A percentile compares a stretch with the other conserved stretches of the same genome.
phyloP scores from a whole-genome alignment of 2,329 filamentous ascomycete genomes.

The Triangularia verruculosa region DNA sequence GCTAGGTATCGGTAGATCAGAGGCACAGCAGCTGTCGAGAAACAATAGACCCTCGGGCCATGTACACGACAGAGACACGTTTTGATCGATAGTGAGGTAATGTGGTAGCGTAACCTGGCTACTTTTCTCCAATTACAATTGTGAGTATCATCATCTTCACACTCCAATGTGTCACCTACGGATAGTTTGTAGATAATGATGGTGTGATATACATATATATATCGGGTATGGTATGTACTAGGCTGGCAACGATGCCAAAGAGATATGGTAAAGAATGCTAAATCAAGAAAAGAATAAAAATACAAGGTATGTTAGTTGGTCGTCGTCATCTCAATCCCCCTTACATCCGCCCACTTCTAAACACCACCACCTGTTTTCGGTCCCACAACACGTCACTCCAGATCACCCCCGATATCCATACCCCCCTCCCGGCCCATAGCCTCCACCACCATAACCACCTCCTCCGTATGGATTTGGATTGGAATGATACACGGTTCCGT shows the following conservation, averaged over 20 bases:
- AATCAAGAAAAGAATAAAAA: neutral
- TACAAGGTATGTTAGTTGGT: neutral
- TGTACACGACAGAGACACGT: neutral
- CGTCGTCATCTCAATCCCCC: neutral
- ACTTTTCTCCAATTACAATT: neutral
- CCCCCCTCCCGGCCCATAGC: neutral
- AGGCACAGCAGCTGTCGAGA: neutral
- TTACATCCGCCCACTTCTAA: neutral
- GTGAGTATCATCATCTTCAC: neutral
- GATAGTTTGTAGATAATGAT: neutral
- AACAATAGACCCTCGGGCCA: neutral
- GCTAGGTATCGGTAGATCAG: neutral
- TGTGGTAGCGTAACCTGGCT: neutral
- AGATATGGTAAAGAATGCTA: neutral
- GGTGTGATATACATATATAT: neutral
- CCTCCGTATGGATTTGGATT: neutral
- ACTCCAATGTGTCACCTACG: too few relatives aligned
- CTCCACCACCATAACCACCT: neutral
- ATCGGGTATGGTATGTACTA: neutral
- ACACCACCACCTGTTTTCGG: neutral
- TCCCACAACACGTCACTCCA: neutral
- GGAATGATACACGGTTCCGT: neutral
- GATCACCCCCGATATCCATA: neutral
- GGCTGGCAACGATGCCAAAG: neutral
- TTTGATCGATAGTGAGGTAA: neutral